Percentiles rank a stretch among this genome's conserved stretches.
These are phyloP conservation scores for Ophiosphaerella korrae DNA, from an alignment of 2,329 filamentous ascomycete genomes.

Conservation along the genomic window DNA sequence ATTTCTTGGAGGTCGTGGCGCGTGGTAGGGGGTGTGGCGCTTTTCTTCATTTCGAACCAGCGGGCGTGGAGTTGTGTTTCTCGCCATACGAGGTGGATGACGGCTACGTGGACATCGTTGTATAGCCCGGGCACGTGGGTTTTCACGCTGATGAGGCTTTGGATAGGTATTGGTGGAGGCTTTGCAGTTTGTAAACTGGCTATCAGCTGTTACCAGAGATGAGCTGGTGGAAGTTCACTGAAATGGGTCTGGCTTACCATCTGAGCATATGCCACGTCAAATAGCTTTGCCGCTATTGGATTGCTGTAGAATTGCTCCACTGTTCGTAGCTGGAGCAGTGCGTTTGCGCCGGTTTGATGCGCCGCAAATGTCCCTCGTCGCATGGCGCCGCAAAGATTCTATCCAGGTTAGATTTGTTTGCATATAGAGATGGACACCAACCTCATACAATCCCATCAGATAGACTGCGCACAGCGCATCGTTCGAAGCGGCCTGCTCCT, in stretches of 20 bases:
- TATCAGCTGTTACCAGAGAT: slow-evolving; percentile 28
- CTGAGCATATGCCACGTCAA: slow-evolving; percentile 33
- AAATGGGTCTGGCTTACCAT: slow-evolving; percentile 21
- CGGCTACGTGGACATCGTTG: slow-evolving; percentile 23
- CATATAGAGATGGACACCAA: background rate
- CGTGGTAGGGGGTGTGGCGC: slow-evolving; percentile 15
- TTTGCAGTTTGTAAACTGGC: slow-evolving; percentile 33
- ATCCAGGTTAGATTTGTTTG: background rate
- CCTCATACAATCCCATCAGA: slow-evolving; percentile 39
- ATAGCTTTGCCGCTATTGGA: slow-evolving; percentile 29
- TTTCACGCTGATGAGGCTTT: slow-evolving; percentile 18
- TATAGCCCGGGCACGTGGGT: slow-evolving; percentile 23
- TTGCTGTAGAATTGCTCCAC: slow-evolving; percentile 32
- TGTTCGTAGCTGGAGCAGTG: slow-evolving; percentile 31
- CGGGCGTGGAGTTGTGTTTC: slow-evolving; percentile 30
- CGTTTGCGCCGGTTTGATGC: slow-evolving; percentile 37
- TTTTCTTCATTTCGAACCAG: slow-evolving; percentile 35
- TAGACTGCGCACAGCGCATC: slow-evolving; percentile 33
- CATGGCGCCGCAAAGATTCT: slow-evolving; percentile 31
- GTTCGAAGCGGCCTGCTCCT: slow-evolving; percentile 25
- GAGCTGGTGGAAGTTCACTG: slow-evolving; percentile 9
- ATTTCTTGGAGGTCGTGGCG: slow-evolving; percentile 27
- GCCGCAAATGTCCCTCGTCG: slow-evolving; percentile 28
- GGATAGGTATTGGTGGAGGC: slow-evolving; percentile 26
- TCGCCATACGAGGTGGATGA: slow-evolving; percentile 32